Evolutionary conservation across 2,329 filamentous ascomycete species (phyloP).

Genomic region (Fusarium sp.): DNA sequence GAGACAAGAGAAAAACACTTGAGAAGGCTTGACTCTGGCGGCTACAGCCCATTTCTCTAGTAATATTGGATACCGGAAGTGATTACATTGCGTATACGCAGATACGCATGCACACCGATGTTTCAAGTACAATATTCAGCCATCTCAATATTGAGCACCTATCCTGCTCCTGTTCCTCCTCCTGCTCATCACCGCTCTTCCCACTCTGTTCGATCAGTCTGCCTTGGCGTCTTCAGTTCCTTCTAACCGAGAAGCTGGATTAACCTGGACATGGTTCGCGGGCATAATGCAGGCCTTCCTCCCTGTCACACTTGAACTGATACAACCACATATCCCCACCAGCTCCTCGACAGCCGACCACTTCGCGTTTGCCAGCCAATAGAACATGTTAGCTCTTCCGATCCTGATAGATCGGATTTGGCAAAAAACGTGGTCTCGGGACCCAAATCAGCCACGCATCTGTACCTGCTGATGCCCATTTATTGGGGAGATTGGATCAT

Average conservation of each 20-base stretch:
- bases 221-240: constrained; percentile 10
- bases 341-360: constrained; percentile 11
- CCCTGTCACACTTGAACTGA: constrained; percentile 24
- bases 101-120: constrained; percentile 37
- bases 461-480: constrained; percentile 33
- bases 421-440: constrained; percentile 36
- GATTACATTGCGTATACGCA: constrained; percentile 21
- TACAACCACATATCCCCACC: constrained; percentile 30
- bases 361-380: constrained; percentile 23
- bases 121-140: constrained; percentile 23
- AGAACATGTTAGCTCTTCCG: constrained; percentile 14
- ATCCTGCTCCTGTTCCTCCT: background rate
- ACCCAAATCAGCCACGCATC: constrained; percentile 31
- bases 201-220: constrained; percentile 11
- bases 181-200: constrained; percentile 23
- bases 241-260: constrained; percentile 25
- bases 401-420: constrained; percentile 32
- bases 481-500: constrained; percentile 19
- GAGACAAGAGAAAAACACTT: background rate
- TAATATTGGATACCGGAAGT: constrained; percentile 18
- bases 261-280: constrained; percentile 8
- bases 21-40: constrained; percentile 3
- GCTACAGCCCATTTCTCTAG: constrained; percentile 1
- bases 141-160: constrained; percentile 4
- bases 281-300: constrained; percentile 6